These are phyloP conservation scores for Xylaria nigripes DNA, from an alignment of 495 filamentous ascomycete genomes.

Conservation along the genomic window DNA sequence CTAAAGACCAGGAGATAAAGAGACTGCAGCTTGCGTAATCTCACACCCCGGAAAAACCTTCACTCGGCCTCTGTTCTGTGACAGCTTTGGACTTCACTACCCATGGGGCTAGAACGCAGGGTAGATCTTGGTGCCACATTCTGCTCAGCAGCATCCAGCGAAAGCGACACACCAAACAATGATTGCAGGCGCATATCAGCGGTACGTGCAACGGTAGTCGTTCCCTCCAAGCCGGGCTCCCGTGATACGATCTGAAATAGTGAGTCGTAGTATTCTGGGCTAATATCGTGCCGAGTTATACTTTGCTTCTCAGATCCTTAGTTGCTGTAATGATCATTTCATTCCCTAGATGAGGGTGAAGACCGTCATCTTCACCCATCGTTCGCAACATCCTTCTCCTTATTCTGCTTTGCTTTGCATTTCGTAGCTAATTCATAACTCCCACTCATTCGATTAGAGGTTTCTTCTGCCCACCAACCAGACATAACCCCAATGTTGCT, in stretches of 20 bases:
- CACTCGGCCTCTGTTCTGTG: neutral
- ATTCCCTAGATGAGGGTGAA: neutral
- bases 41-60: neutral
- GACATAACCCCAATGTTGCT: conserved; percentile 68
- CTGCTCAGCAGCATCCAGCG: neutral
- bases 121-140: neutral
- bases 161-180: neutral
- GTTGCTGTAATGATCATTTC: neutral
- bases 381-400: neutral
- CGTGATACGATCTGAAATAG: neutral
- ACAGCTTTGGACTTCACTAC: neutral
- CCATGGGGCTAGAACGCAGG: neutral
- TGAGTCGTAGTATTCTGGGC: neutral
- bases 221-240: neutral
- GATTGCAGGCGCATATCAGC: neutral
- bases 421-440: neutral
- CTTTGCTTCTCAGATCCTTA: neutral
- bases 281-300: neutral
- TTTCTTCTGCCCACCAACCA: conserved; percentile 80
- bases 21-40: neutral
- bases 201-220: neutral
- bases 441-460: conserved; percentile 73
- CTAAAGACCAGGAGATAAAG: neutral
- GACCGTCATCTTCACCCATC: neutral
- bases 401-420: neutral